These are phyloP conservation scores for Cladosporium sp. DNA, from an alignment of 2,329 filamentous ascomycete species.

Conservation along the genomic window DNA sequence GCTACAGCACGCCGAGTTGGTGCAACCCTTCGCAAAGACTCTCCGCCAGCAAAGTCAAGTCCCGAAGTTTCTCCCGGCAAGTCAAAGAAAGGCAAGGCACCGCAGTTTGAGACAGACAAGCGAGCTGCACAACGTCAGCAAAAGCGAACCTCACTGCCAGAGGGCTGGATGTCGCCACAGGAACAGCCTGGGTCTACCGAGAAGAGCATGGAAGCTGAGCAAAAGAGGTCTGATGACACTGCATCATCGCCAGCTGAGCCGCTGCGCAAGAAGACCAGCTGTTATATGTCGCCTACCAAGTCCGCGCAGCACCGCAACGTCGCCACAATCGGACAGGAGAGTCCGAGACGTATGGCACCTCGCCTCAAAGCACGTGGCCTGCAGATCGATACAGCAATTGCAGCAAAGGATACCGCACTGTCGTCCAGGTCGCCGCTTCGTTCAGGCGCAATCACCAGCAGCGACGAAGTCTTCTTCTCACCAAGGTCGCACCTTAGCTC, in stretches of 20 bases:
- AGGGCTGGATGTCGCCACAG: slow-evolving; percentile 22
- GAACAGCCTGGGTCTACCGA: slow-evolving; percentile 25
- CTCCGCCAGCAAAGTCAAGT: slow-evolving; percentile 2
- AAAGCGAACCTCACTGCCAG: slow-evolving; percentile 25
- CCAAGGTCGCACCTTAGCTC: not conserved
- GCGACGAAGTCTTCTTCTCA: not conserved
- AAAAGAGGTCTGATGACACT: not conserved
- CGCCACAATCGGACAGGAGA: not conserved
- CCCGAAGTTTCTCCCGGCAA: slow-evolving; percentile 18
- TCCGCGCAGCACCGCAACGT: slow-evolving; percentile 14
- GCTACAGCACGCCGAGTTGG: slow-evolving; percentile 22
- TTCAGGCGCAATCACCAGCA: not conserved
- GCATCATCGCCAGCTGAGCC: not conserved
- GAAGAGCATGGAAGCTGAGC: not conserved
- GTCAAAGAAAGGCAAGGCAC: slow-evolving; percentile 17
- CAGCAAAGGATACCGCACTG: not conserved
- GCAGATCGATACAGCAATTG: not conserved
- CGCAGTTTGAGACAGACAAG: slow-evolving; percentile 17
- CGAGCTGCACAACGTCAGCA: slow-evolving; percentile 18
- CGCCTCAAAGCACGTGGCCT: not conserved
- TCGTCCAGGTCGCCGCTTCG: not conserved
- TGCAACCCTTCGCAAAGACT: slow-evolving; percentile 23
- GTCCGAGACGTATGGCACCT: not conserved
- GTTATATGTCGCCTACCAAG: slow-evolving; percentile 30
- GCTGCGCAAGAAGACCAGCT: slow-evolving; percentile 26